These are phyloP conservation scores for Quercus cerris DNA, from an alignment of 306 rosid genomes.

Conservation along the genomic window DNA sequence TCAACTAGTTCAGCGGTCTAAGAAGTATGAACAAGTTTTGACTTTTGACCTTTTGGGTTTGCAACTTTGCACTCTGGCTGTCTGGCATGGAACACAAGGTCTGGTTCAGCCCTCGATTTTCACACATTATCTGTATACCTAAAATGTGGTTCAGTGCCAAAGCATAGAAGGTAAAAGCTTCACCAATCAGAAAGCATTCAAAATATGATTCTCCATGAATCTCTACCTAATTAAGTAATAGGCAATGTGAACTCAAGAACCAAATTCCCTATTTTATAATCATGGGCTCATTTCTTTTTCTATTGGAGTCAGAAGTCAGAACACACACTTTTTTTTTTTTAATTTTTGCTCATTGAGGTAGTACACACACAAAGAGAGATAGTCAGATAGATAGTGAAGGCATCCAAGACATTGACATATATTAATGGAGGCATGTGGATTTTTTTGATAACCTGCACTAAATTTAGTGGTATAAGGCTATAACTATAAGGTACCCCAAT, in stretches of 20 bases:
- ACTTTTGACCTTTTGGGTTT: not conserved
- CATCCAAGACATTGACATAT: slow-evolving; percentile 22
- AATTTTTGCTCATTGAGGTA: too few species aligned
- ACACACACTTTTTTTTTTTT: not conserved
- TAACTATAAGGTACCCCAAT: not conserved
- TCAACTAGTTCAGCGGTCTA: not conserved
- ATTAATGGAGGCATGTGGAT: slow-evolving; percentile 16
- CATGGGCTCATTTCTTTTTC: slow-evolving; percentile 17
- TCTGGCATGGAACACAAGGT: not conserved
- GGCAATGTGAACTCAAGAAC: slow-evolving; percentile 13
- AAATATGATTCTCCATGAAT: slow-evolving; percentile 7
- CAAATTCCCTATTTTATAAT: slow-evolving; percentile 8
- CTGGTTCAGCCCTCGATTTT: not conserved
- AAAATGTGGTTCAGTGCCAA: slow-evolving; percentile 36
- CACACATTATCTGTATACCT: slow-evolving; percentile 19
- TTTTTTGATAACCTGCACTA: not conserved
- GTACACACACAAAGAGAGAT: not conserved
- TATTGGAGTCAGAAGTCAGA: not conserved
- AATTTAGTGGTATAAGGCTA: too few species aligned
- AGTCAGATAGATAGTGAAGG: not conserved
- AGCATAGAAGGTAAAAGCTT: slow-evolving; percentile 9
- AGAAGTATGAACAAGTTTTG: not conserved
- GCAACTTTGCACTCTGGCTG: not conserved
- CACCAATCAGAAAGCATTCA: slow-evolving; percentile 1
- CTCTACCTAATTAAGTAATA: not conserved